Conservation (phyloP, 495 filamentous ascomycete species). For the Extremus antarcticus region DNA sequence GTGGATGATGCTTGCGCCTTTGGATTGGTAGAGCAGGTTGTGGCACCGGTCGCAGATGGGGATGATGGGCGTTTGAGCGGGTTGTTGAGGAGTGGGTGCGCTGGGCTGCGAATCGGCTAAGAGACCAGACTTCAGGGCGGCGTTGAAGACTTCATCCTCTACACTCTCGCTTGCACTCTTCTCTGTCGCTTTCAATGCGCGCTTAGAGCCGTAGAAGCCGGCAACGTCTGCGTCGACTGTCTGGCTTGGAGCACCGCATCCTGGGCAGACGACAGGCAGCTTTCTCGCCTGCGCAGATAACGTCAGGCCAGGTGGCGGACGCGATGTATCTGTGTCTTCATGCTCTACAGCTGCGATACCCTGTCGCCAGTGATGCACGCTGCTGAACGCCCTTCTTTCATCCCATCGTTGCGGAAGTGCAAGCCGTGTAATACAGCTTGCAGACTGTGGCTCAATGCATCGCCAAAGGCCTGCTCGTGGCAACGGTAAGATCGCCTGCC, state of each 20-base stretch:
- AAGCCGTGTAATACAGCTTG: not conserved
- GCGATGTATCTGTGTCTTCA: not conserved
- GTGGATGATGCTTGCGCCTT: constrained; percentile 57
- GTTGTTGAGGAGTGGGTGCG: not conserved
- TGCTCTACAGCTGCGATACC: not conserved
- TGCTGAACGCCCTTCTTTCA: not conserved
- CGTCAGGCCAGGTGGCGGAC: not conserved
- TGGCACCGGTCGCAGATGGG: constrained; percentile 84
- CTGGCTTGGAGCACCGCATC: constrained; percentile 82
- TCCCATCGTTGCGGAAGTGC: not conserved
- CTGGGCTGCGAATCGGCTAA: not conserved
- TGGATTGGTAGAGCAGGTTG: constrained; percentile 60
- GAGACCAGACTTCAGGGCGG: constrained; percentile 10
- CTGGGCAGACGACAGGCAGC: constrained; percentile 60
- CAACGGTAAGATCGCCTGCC: not conserved
- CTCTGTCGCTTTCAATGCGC: not conserved
- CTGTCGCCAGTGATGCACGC: not conserved
- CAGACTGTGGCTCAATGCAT: not conserved
- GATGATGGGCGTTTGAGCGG: not conserved
- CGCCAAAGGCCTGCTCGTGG: not conserved
- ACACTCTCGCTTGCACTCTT: constrained; percentile 35
- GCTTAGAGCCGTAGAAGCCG: constrained; percentile 57
- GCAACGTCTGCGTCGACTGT: constrained; percentile 54
- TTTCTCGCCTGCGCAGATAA: not conserved
- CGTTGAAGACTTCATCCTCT: constrained; percentile 28